Conservation (phyloP, 2,329 filamentous ascomycete species). For the Trichoderma endophyticum region DNA sequence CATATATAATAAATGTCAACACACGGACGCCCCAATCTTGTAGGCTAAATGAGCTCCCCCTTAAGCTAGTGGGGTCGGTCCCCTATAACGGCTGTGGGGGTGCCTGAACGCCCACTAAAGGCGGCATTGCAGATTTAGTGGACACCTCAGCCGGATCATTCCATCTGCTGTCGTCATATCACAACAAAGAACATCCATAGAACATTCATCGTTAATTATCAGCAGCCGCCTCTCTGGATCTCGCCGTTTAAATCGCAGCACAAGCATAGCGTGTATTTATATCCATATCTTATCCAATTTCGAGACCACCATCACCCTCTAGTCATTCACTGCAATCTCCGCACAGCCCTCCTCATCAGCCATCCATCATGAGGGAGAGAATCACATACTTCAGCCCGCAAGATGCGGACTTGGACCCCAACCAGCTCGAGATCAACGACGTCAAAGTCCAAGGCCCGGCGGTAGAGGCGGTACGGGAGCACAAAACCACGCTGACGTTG, state of each 20-base stretch:
- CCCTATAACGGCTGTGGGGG: constrained; percentile 5
- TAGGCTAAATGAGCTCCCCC: neutral
- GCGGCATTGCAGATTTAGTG: constrained; percentile 4
- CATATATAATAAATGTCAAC: neutral
- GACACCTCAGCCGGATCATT: constrained; percentile 8
- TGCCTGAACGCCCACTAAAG: neutral
- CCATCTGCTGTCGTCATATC: neutral
- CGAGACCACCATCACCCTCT: neutral
- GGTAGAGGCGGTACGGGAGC: constrained; percentile 70
- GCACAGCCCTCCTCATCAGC: neutral
- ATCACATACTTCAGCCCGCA: constrained; percentile 73
- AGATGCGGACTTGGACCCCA: constrained; percentile 62
- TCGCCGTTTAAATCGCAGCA: neutral
- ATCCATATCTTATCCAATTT: neutral
- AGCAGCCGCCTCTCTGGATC: neutral
- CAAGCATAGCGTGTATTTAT: neutral
- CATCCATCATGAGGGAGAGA: constrained; percentile 65
- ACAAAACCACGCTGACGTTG: constrained; percentile 70
- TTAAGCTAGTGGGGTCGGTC: neutral
- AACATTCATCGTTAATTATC: neutral
- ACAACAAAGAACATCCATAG: neutral
- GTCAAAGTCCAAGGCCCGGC: constrained; percentile 53
- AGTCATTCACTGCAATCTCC: neutral
- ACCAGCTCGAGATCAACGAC: constrained; percentile 56
- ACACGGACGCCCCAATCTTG: neutral